Conservation (phyloP, 768 basidiomycete species). For the Xanthoconium purpureum region DNA sequence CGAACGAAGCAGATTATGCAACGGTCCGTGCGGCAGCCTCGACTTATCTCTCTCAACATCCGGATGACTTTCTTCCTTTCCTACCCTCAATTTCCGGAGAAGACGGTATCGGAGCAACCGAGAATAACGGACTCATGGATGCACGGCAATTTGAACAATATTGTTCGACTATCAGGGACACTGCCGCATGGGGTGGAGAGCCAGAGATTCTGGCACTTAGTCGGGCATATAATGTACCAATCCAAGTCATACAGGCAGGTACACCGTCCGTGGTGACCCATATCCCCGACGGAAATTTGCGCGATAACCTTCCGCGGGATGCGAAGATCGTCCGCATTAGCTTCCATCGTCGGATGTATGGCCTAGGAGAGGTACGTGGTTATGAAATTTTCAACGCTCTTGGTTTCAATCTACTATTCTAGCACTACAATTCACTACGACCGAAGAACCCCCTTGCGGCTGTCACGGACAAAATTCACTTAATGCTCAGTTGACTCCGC, state of each 20-base stretch:
- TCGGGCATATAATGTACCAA: constrained; percentile 75
- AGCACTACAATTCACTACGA: constrained; percentile 89
- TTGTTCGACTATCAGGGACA: constrained; percentile 73
- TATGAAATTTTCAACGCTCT: neutral
- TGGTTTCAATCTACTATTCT: constrained; percentile 9
- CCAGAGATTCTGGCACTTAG: constrained; percentile 93
- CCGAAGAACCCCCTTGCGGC: constrained; percentile 41
- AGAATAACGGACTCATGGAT: constrained; percentile 67
- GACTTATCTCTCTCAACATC: constrained; percentile 75
- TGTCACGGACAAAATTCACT: constrained; percentile 32
- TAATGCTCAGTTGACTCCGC: constrained; percentile 26
- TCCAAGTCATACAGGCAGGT: constrained; percentile 86
- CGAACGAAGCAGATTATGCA: constrained; percentile 55
- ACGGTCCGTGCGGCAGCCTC: constrained; percentile 69
- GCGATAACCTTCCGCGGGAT: constrained; percentile 26
- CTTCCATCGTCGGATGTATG: constrained; percentile 93
- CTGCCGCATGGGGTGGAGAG: constrained; percentile 96
- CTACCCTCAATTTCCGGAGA: constrained; percentile 72
- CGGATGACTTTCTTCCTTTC: constrained; percentile 92
- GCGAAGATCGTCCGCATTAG: constrained; percentile 66
- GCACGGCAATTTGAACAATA: constrained; percentile 65
- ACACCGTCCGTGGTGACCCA: constrained; percentile 84
- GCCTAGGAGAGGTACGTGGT: constrained; percentile 82
- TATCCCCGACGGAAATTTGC: constrained; percentile 45
- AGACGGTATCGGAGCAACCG: constrained; percentile 59